Evolutionary conservation across 2,329 filamentous ascomycete genomes (phyloP), one percentile per base, ranked within the genome.

Genomic region (Claviceps spartinae): DNA sequence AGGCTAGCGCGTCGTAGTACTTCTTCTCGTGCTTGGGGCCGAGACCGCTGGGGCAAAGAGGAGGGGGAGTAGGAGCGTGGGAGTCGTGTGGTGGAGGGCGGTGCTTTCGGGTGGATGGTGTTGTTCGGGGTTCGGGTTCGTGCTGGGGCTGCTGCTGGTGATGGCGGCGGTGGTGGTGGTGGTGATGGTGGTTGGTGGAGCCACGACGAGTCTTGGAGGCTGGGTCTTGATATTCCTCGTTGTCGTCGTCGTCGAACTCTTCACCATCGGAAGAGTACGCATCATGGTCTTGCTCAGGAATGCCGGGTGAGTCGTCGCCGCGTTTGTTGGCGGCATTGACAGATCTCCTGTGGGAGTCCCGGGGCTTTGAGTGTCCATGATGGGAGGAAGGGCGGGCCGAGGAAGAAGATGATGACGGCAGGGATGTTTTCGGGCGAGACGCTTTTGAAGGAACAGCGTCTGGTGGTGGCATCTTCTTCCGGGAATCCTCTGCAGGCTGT

Each of bases 401-500:
- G 62, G 67, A 2, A 62, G 63, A 68, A 2, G 63, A 58, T 34
- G 60, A 54, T 26, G 58, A 57, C 11, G 64, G 64, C 47, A 64
- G 45, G 6, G 45, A 61, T 16, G 66, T 66, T 56, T 66, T 63
- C 1, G 65, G 71, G 14, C 72, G 62, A 48, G 50, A 34, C 30
- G 30, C 30, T 2, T 34, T 34, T 9, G 30, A 49, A 20, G 65
- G 65, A 41, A 65, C 58, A 26, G 54, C 60, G 2, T 61, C 61
- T 4, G 74, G 74, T 11, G 75, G 75, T 22, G 76, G 75, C 74
- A 77, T 76, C 34, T 67, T 65, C 48, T 59, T 63, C 36, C 71
- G 67, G 49, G 75, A 73, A 1, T 76, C 71, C 0, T 72, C 68
- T 7, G 65, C 60, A 51, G 69, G 72, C 59, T 64, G 70, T 13